Evolutionary conservation across 768 basidiomycete genomes (phyloP).

Genomic region (Lactifluus pinguis): DNA sequence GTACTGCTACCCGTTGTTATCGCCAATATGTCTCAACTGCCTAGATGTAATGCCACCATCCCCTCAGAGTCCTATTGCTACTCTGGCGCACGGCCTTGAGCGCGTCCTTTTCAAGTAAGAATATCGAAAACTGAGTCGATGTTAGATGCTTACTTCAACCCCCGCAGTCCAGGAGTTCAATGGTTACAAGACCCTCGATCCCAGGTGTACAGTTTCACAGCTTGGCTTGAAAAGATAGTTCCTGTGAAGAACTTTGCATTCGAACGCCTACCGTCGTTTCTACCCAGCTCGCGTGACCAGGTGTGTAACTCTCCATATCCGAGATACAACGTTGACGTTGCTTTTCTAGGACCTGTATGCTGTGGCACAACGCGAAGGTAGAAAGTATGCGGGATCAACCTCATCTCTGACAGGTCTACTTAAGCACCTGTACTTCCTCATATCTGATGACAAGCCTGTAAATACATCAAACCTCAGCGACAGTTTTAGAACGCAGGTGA

Average conservation of each 20-base stretch:
- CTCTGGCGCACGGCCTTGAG: slow-evolving; percentile 55
- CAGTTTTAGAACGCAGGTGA: slow-evolving; percentile 51
- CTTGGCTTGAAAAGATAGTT: slow-evolving; percentile 64
- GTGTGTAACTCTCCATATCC: slow-evolving; percentile 30
- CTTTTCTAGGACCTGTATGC: slow-evolving; percentile 48
- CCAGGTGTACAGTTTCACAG: slow-evolving; percentile 75
- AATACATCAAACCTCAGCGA: slow-evolving; percentile 53
- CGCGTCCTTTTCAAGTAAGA: slow-evolving; percentile 69
- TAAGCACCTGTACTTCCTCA: slow-evolving; percentile 79
- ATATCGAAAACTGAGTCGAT: background rate
- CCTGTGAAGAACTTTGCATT: slow-evolving; percentile 79
- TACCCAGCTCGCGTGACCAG: slow-evolving; percentile 69
- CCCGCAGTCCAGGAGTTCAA: slow-evolving; percentile 70
- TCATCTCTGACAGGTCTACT: slow-evolving; percentile 82
- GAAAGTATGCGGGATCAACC: slow-evolving; percentile 76
- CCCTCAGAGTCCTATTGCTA: slow-evolving; percentile 48
- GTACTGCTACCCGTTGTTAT: background rate
- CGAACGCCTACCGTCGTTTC: slow-evolving; percentile 61
- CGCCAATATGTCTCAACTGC: background rate
- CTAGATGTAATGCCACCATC: slow-evolving; percentile 38
- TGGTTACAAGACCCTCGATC: slow-evolving; percentile 84
- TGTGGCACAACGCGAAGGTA: slow-evolving; percentile 50
- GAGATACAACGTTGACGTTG: background rate
- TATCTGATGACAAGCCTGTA: slow-evolving; percentile 62
- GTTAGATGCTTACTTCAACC: background rate